phyloP scores from a whole-genome alignment of 257 asterid species.

The Solanum peruvianum region DNA sequence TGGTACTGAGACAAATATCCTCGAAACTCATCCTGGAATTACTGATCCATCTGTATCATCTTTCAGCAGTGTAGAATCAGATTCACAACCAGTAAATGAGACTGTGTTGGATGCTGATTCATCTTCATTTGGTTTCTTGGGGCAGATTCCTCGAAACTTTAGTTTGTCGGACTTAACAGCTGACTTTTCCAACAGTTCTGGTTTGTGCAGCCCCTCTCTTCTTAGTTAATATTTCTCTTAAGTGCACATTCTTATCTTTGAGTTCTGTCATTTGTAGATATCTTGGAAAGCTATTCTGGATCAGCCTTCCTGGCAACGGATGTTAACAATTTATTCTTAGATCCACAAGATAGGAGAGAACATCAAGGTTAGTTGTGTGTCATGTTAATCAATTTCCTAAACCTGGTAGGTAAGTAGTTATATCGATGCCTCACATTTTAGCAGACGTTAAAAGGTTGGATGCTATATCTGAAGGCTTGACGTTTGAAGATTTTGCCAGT shows the following conservation, averaged over 20 bases:
- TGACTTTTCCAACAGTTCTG: slow-evolving; percentile 65
- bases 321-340: slow-evolving; percentile 29
- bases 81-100: slow-evolving; percentile 40
- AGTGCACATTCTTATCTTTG: neutral
- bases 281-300: slow-evolving; percentile 60
- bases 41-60: slow-evolving; percentile 58
- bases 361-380: slow-evolving; percentile 37
- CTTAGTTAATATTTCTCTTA: neutral
- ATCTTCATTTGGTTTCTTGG: slow-evolving; percentile 52
- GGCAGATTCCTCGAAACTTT: slow-evolving; percentile 86
- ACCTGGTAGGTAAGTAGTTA: neutral
- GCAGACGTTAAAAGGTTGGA: slow-evolving; percentile 46
- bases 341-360: slow-evolving; percentile 36
- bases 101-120: slow-evolving; percentile 36
- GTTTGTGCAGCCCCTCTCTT: slow-evolving; percentile 21
- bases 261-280: slow-evolving; percentile 36
- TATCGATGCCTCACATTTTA: neutral
- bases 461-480: slow-evolving; percentile 44
- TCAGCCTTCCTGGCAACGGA: slow-evolving; percentile 66
- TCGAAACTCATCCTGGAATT: slow-evolving; percentile 42
- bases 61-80: slow-evolving; percentile 46
- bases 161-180: slow-evolving; percentile 82
- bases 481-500: slow-evolving; percentile 42
- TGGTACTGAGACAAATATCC: slow-evolving; percentile 38
- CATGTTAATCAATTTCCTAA: neutral